These are phyloP conservation scores for Euphorbia peplus DNA, from an alignment of 345 rosid species.

Conservation along the genomic window DNA sequence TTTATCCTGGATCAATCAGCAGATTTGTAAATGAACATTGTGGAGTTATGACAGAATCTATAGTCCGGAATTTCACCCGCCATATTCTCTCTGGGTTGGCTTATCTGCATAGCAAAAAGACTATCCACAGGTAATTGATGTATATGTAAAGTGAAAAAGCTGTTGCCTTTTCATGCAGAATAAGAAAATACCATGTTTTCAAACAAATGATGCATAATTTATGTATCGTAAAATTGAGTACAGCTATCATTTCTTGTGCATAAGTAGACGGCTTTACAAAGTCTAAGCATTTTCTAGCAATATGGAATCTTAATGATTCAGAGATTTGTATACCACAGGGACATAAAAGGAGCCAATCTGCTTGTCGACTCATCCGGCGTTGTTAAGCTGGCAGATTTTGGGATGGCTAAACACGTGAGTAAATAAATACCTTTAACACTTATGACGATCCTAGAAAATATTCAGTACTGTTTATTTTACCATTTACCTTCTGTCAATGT, in stretches of 20 bases:
- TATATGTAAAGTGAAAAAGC: not conserved
- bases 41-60: slow-evolving; percentile 54
- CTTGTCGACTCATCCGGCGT: slow-evolving; percentile 58
- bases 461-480: not conserved
- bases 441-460: not conserved
- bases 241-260: not conserved
- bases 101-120: slow-evolving; percentile 54
- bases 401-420: slow-evolving; percentile 76
- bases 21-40: slow-evolving; percentile 53
- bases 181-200: slow-evolving; percentile 5
- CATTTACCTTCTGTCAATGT: slow-evolving; percentile 10
- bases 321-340: slow-evolving; percentile 39
- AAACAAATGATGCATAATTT: not conserved
- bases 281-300: slow-evolving; percentile 1
- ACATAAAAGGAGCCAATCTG: slow-evolving; percentile 76
- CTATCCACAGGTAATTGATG: slow-evolving; percentile 56
- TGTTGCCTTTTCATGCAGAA: not conserved
- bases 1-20: slow-evolving; percentile 64
- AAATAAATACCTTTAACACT: slow-evolving; percentile 3
- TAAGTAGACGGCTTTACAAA: not conserved
- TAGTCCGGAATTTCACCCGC: slow-evolving; percentile 71
- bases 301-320: slow-evolving; percentile 10
- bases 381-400: slow-evolving; percentile 77
- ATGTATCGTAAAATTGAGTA: not conserved
- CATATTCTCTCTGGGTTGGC: slow-evolving; percentile 65